Conservation (phyloP, 2,329 filamentous ascomycete species). For the Talaromyces piceae region DNA sequence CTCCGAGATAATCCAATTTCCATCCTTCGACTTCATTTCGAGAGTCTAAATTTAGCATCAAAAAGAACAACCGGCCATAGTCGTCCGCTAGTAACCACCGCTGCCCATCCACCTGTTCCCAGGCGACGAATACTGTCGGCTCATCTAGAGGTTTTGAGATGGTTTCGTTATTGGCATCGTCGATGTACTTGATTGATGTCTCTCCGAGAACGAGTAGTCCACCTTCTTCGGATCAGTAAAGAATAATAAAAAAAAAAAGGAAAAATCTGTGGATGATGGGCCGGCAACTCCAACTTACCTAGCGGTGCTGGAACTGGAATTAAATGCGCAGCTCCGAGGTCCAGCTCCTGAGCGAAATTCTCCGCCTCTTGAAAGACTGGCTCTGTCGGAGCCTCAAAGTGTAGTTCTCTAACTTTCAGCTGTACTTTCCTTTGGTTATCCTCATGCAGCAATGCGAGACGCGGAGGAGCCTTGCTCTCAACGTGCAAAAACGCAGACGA, state of each 20-base stretch:
- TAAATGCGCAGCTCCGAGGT: constrained; percentile 54
- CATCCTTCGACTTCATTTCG: constrained; percentile 64
- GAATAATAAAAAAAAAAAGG: too few species aligned
- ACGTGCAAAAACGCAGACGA: constrained; percentile 60
- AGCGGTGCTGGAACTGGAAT: constrained; percentile 54
- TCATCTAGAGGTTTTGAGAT: constrained; percentile 61
- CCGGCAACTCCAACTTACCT: constrained; percentile 36
- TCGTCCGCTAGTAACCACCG: constrained; percentile 88
- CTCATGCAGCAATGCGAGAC: constrained; percentile 58
- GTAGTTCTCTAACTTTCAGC: constrained; percentile 49
- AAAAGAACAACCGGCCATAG: constrained; percentile 76
- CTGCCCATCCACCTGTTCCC: constrained; percentile 74
- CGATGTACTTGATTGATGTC: constrained; percentile 76
- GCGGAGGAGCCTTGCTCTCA: constrained; percentile 44
- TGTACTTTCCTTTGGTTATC: constrained; percentile 52
- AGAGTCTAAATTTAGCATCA: constrained; percentile 64
- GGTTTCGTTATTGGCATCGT: constrained; percentile 63
- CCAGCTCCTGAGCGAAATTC: constrained; percentile 47
- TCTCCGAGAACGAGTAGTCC: constrained; percentile 71
- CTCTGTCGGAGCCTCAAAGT: constrained; percentile 43
- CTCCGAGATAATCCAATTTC: constrained; percentile 59
- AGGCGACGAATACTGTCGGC: constrained; percentile 82
- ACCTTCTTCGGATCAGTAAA: constrained; percentile 40
- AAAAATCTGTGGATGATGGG: too few species aligned
- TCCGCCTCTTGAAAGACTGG: constrained; percentile 49